Evolutionary conservation across 441 rosid genomes (phyloP).

Genomic region (Hura crepitans): DNA sequence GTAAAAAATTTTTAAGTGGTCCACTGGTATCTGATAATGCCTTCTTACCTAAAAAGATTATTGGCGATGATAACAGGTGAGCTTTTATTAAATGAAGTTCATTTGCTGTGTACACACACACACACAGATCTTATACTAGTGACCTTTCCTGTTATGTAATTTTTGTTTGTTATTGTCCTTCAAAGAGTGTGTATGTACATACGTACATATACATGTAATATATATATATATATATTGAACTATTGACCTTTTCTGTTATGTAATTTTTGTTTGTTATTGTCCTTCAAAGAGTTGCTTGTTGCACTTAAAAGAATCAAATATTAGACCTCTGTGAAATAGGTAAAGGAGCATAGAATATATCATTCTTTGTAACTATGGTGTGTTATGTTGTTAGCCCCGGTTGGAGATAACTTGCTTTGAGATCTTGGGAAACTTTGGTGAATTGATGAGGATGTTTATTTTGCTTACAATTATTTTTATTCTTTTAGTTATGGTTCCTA

Average conservation of each 20-base stretch:
- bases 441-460: not conserved
- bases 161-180: conserved; percentile 3
- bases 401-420: not conserved
- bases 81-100: conserved; percentile 21
- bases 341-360: not conserved
- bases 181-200: too few species aligned
- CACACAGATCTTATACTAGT: too few species aligned
- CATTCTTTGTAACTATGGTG: not conserved
- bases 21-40: conserved; percentile 56
- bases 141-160: not conserved
- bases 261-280: not conserved
- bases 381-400: not conserved
- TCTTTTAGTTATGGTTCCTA: not conserved
- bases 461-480: not conserved
- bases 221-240: too few species aligned
- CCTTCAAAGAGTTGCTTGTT: not conserved
- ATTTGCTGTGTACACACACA: too few species aligned
- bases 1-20: conserved; percentile 58
- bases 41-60: conserved; percentile 49
- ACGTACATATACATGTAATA: too few species aligned
- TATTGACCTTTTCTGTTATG: not conserved
- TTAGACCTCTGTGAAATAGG: not conserved
- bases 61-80: conserved; percentile 67
- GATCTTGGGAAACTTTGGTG: not conserved
- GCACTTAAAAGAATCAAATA: not conserved